phyloP scores from a whole-genome alignment of 1,139 yeast genomes.

The Ogataea hybrid region DNA sequence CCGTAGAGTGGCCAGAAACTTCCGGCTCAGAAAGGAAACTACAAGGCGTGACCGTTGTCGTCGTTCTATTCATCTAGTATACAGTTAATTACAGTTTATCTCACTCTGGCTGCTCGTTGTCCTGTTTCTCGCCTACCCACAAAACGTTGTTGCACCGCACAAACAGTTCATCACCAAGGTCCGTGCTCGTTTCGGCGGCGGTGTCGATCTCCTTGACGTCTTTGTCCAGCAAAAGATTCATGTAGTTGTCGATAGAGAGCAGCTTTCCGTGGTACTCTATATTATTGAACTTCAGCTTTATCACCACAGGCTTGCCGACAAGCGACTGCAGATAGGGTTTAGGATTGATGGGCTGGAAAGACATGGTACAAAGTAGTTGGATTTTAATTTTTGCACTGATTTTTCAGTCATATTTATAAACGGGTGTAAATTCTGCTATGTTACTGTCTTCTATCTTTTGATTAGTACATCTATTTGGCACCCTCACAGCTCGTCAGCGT shows the following conservation, averaged over 20 bases:
- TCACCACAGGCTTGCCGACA: slow-evolving; percentile 67
- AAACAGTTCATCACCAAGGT: slow-evolving; percentile 55
- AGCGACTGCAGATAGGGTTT: slow-evolving; percentile 84
- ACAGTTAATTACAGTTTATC: background rate
- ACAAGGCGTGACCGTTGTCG: background rate
- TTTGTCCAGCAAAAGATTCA: slow-evolving; percentile 73
- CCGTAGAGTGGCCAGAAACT: too few species aligned
- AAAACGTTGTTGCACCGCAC: slow-evolving; percentile 81
- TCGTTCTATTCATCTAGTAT: background rate
- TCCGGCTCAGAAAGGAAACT: too few species aligned
- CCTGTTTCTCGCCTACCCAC: slow-evolving; percentile 48
- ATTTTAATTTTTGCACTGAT: background rate
- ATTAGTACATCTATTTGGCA: slow-evolving; percentile 14
- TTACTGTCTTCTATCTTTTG: slow-evolving; percentile 12
- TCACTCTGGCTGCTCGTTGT: background rate
- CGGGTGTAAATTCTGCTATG: slow-evolving; percentile 9
- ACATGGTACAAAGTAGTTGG: slow-evolving; percentile 21
- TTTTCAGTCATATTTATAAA: slow-evolving; percentile 7
- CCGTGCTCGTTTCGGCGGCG: slow-evolving; percentile 23
- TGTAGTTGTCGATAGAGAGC: slow-evolving; percentile 84
- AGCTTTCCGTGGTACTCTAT: slow-evolving; percentile 89
- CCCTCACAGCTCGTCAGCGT: slow-evolving; percentile 77
- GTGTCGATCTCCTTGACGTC: slow-evolving; percentile 44
- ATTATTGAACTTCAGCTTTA: slow-evolving; percentile 88
- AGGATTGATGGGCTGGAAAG: slow-evolving; percentile 78